Percentiles rank a stretch among this genome's conserved stretches.
Evolutionary conservation across 179 eudicot genomes (phyloP).

Genomic region (Spinacia oleracea): DNA sequence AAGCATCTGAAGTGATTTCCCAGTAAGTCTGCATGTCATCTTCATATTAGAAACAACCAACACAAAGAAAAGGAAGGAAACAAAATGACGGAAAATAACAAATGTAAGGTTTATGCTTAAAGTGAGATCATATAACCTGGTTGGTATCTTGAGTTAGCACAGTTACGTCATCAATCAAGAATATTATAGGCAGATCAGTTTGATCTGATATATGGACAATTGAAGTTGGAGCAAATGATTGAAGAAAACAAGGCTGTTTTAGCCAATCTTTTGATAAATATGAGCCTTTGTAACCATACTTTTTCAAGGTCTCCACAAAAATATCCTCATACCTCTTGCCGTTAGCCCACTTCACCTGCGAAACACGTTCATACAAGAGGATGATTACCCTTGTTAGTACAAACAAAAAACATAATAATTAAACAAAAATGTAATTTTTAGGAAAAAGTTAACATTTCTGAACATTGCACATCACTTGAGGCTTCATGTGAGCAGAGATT

Average conservation of each 20-base stretch:
- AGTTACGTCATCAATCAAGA: conserved; percentile 69
- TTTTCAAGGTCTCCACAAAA: conserved; percentile 74
- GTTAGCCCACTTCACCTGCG: conserved; percentile 88
- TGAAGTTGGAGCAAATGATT: conserved; percentile 95
- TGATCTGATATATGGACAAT: conserved; percentile 72
- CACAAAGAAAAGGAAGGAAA: neutral
- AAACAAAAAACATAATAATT: neutral
- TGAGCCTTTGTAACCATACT: conserved; percentile 80
- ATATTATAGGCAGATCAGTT: conserved; percentile 84
- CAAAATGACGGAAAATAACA: neutral
- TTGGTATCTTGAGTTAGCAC: conserved; percentile 84
- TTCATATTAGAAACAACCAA: neutral
- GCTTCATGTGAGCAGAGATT: neutral
- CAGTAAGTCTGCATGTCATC: conserved; percentile 55
- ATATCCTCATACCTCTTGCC: conserved; percentile 79
- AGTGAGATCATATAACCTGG: conserved; percentile 50
- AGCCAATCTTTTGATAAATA: conserved; percentile 87
- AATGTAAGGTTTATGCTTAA: neutral
- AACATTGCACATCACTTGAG: neutral
- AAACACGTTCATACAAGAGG: conserved; percentile 1
- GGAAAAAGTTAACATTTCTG: neutral
- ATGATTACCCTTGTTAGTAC: neutral
- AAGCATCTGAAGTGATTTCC: conserved; percentile 90
- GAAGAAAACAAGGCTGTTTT: conserved; percentile 85
- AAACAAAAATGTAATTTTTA: neutral